These are phyloP conservation scores for Podila minutissima DNA, from an alignment of 192 early-diverging fungal genomes.

Conservation along the genomic window DNA sequence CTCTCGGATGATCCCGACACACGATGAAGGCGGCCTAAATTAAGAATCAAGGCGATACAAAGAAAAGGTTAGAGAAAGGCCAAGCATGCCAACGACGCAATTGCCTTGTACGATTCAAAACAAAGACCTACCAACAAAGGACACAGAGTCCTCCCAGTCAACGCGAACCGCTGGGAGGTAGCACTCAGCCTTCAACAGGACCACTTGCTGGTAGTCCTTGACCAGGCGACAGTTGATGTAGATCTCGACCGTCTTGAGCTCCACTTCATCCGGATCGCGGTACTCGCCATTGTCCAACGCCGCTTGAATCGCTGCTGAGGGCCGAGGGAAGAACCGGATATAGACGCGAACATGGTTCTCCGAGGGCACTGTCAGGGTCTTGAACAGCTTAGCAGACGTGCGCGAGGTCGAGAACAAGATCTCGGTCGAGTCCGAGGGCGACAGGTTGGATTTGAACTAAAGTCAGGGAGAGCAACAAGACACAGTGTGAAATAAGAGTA, in stretches of 20 bases:
- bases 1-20: slow-evolving; percentile 38
- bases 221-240: slow-evolving; percentile 83
- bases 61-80: background rate
- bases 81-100: background rate
- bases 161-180: slow-evolving; percentile 62
- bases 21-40: slow-evolving; percentile 32
- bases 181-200: slow-evolving; percentile 70
- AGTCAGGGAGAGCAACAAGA: background rate
- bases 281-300: slow-evolving; percentile 53
- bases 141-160: slow-evolving; percentile 52
- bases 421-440: slow-evolving; percentile 70
- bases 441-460: slow-evolving; percentile 71
- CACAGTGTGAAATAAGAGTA: slow-evolving; percentile 5
- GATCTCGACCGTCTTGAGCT: slow-evolving; percentile 76
- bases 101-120: background rate
- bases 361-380: slow-evolving; percentile 72
- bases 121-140: slow-evolving; percentile 55
- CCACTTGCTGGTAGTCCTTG: slow-evolving; percentile 82
- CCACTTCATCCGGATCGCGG: slow-evolving; percentile 59
- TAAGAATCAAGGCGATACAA: background rate
- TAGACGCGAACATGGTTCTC: slow-evolving; percentile 74
- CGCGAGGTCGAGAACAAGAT: slow-evolving; percentile 81
- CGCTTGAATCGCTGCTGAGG: slow-evolving; percentile 52
- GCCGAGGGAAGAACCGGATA: slow-evolving; percentile 67
- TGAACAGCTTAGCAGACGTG: slow-evolving; percentile 76